Evolutionary conservation across 345 rosid genomes (phyloP), one percentile per base, ranked within the genome.

Genomic region (Alliaria petiolata): DNA sequence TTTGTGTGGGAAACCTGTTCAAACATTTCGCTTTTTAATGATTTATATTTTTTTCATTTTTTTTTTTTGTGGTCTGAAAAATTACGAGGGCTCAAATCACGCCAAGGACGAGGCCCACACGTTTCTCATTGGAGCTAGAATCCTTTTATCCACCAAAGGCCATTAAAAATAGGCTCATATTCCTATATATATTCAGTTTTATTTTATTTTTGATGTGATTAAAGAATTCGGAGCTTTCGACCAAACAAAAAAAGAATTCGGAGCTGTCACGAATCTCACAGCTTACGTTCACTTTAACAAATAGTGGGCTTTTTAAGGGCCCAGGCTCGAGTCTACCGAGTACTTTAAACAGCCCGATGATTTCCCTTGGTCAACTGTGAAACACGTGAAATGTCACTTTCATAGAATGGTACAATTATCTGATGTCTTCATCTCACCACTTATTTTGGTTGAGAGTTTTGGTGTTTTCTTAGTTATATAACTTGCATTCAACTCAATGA

Each of bases 351-450:
- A 35, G 62, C 45, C 17, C 6, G 44, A 57, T 3, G 4, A 5
- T 36, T 36, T 17, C 0, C 30, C 17, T 17, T 15, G n/a, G 62
- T 3, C 61, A 34, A 19, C 11, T 26, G 30, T 62, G 38, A 54
- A 44, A 63, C 13, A n/a, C 15, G 55, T 63, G 55, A 53, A 63
- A 54, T 35, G 38, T 72, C 71, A 56, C 17, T 65, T 65, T 65
- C 60, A 0, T 25, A 63, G 22, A 42, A 42, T 71, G 34, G 53
- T 20, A 6, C 35, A 61, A 14, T 13, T 4, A 64, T n/a, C n/a
- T 25, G 15, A 59, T 38, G n/a, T 49, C 31, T 59, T 19, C 69
- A 62, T 62, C 62, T 62, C 54, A 71, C 69, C 76, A 51, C n/a
- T n/a, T n/a, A n/a, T 33, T 59, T 28, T 53, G 26, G 69, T 49